A percentile compares a stretch with the other conserved stretches of the same genome.
These are phyloP conservation scores for Debaryomyces subglobosus DNA, from an alignment of 1,139 yeast species.

Conservation along the genomic window DNA sequence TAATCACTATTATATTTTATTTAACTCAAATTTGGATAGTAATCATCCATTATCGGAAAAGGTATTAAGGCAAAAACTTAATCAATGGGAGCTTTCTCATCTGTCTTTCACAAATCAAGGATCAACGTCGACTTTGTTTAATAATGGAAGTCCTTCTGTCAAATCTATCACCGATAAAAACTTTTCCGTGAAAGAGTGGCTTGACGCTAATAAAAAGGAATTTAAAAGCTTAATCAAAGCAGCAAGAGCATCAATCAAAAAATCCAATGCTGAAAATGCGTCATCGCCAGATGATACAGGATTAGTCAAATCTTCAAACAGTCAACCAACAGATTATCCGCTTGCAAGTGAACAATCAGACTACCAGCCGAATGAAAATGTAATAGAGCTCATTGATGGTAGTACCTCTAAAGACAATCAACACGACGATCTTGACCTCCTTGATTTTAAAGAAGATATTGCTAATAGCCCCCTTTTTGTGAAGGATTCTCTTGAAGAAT, in stretches of 20 bases:
- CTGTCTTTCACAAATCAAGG: slow-evolving; percentile 31
- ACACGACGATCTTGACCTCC: slow-evolving; percentile 1
- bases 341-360: not conserved
- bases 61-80: slow-evolving; percentile 56
- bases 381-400: not conserved
- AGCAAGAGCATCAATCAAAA: slow-evolving; percentile 46
- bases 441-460: slow-evolving; percentile 12
- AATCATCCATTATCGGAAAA: slow-evolving; percentile 61
- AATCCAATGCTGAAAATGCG: slow-evolving; percentile 7
- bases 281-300: not conserved
- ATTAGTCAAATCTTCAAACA: not conserved
- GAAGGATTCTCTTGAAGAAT: not conserved
- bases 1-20: slow-evolving; percentile 75
- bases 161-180: slow-evolving; percentile 41
- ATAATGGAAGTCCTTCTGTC: slow-evolving; percentile 26
- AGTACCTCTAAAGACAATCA: not conserved
- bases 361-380: not conserved
- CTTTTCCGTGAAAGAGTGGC: slow-evolving; percentile 55
- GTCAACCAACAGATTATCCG: not conserved
- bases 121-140: slow-evolving; percentile 27
- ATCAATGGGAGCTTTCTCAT: slow-evolving; percentile 69
- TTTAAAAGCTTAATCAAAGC: slow-evolving; percentile 52
- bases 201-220: slow-evolving; percentile 48
- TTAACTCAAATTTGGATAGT: slow-evolving; percentile 86
- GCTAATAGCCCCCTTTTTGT: slow-evolving; percentile 12